phyloP scores from a whole-genome alignment of 1,139 yeast genomes.

The Sugiyamaella novakii region DNA sequence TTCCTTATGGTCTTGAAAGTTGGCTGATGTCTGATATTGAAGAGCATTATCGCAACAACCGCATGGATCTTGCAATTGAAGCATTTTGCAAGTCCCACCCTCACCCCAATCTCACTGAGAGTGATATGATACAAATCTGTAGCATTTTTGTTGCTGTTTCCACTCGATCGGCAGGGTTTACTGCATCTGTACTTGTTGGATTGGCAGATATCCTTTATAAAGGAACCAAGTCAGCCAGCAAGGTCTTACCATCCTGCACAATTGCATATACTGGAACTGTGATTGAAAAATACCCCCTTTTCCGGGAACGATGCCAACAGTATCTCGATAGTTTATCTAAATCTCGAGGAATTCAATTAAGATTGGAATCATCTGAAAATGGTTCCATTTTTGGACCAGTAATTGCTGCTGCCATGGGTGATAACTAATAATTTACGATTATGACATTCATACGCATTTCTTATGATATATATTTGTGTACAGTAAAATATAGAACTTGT shows the following conservation, averaged over 20 bases:
- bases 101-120: slow-evolving; percentile 23
- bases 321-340: slow-evolving; percentile 34
- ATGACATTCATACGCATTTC: slow-evolving; percentile 8
- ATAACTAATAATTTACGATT: slow-evolving; percentile 7
- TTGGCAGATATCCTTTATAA: slow-evolving; percentile 28
- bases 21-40: slow-evolving; percentile 38
- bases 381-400: slow-evolving; percentile 41
- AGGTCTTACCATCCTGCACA: slow-evolving; percentile 35
- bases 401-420: slow-evolving; percentile 39
- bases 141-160: slow-evolving; percentile 68
- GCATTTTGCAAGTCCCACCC: slow-evolving; percentile 32
- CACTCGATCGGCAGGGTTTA: slow-evolving; percentile 74
- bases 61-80: slow-evolving; percentile 29
- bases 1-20: slow-evolving; percentile 34
- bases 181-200: slow-evolving; percentile 76
- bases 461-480: slow-evolving; percentile 18
- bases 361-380: slow-evolving; percentile 32
- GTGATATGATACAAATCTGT: slow-evolving; percentile 52
- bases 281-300: slow-evolving; percentile 83
- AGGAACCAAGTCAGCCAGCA: slow-evolving; percentile 11
- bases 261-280: slow-evolving; percentile 90
- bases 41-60: slow-evolving; percentile 27
- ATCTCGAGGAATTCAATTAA: slow-evolving; percentile 29
- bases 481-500: slow-evolving; percentile 2
- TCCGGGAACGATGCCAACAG: slow-evolving; percentile 52